Evolutionary conservation across 2,329 filamentous ascomycete genomes (phyloP), one percentile per base, ranked within the genome.

Genomic region (Lachnellula subtilissima): DNA sequence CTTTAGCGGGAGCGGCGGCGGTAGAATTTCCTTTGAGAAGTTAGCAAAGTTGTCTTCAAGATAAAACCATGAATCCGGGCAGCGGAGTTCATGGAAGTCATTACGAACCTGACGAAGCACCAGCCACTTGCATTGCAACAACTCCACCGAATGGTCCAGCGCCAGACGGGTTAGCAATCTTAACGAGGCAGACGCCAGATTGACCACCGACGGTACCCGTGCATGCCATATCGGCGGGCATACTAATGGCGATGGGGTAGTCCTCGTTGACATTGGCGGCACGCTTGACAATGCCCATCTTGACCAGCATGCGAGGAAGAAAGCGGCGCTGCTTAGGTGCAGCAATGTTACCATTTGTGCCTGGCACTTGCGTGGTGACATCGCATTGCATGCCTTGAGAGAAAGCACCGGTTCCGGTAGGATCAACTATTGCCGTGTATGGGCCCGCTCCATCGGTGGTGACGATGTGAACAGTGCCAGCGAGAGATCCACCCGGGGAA

Each of bases 381-480:
- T 77, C 70, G 67, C 83, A 79, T 58, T 78, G 70, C 22, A 71
- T 68, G 77, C 81, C 85, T 61, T 73, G 68, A 48, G 73, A 61
- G 62, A 64, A 66, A 12, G 57, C 67, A 23, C 77, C 83, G 4
- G 82, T 84, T 54, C 75, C 84, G 55, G 84, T 82, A 52, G 76
- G 71, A 65, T 85, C 85, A 69, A 87, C 81, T 76, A 83, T 83
- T 73, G 83, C 86, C 6, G 74, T 79, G 54, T 65, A 64, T 50
- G 65, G 66, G 17, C 85, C 85, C 57, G 81, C 84, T 56, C 85
- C 85, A 62, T 88, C 85, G 39, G 75, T 76, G 71, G 87, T 87
- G 69, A 87, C 83, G 69, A 87, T 84, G 72, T 86, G 84, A 9
- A 87, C 74, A 1, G 82, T 86, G 76, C 87, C 86, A 63, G 73